Conservation (phyloP, 768 basidiomycete genomes). For the Termitomyces sp. region DNA sequence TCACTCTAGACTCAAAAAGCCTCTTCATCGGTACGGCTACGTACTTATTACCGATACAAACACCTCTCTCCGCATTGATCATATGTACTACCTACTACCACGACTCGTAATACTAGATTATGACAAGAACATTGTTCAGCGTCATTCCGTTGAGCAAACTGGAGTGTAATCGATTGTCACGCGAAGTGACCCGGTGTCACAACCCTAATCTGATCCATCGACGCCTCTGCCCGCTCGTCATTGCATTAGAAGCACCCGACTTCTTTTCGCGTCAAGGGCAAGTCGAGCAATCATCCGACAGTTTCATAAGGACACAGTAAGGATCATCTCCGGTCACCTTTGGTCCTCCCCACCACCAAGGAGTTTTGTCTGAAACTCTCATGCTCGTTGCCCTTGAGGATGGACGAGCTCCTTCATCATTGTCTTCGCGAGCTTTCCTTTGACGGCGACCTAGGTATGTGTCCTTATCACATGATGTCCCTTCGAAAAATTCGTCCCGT, state of each 20-base stretch:
- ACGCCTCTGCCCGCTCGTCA: background rate
- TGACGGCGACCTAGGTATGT: slow-evolving; percentile 87
- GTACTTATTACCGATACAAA: slow-evolving; percentile 1
- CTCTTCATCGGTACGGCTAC: slow-evolving; percentile 6
- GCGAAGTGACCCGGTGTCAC: slow-evolving; percentile 12
- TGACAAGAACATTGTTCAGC: background rate
- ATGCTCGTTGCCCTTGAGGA: slow-evolving; percentile 21
- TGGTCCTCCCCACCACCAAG: background rate
- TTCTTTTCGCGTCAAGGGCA: slow-evolving; percentile 14
- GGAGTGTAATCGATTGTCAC: slow-evolving; percentile 7
- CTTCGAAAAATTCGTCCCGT: slow-evolving; percentile 11
- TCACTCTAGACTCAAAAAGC: slow-evolving; percentile 16
- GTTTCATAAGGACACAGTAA: background rate
- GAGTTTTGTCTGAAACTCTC: background rate
- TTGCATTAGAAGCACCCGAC: slow-evolving; percentile 6
- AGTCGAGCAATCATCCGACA: slow-evolving; percentile 8
- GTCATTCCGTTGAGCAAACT: slow-evolving; percentile 16
- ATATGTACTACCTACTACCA: slow-evolving; percentile 1
- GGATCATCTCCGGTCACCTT: background rate
- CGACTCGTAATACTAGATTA: slow-evolving; percentile 12
- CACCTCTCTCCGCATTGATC: slow-evolving; percentile 5
- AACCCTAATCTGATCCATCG: slow-evolving; percentile 3
- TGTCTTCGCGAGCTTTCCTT: slow-evolving; percentile 85
- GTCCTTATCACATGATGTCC: slow-evolving; percentile 28
- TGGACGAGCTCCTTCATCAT: slow-evolving; percentile 86